These are phyloP conservation scores for Leersia perrieri DNA, from an alignment of 176 grass and related monocot genomes.

Conservation along the genomic window DNA sequence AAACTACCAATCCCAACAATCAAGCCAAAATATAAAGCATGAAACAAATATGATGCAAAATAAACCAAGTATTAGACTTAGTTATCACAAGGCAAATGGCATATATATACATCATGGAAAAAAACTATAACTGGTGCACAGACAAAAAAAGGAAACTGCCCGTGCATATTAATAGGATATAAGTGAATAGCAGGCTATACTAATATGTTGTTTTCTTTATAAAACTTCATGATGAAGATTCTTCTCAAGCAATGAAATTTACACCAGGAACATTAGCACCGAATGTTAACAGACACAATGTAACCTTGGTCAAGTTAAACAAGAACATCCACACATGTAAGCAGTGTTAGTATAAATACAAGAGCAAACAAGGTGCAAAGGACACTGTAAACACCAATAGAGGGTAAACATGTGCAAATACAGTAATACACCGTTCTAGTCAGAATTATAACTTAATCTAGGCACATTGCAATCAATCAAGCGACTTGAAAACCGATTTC, in stretches of 20 bases:
- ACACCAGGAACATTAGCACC: not conserved
- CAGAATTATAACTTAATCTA: not conserved
- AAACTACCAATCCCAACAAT: not conserved
- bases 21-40: not conserved
- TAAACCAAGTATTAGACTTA: not conserved
- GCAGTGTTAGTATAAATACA: not conserved
- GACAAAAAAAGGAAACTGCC: not conserved
- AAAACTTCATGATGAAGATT: not conserved
- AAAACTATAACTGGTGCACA: not conserved
- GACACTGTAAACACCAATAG: not conserved
- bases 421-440: not conserved
- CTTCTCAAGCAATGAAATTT: not conserved
- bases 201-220: not conserved
- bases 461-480: not conserved
- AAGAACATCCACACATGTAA: not conserved
- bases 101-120: not conserved
- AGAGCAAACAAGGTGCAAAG: too few relatives aligned
- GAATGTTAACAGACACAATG: not conserved
- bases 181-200: not conserved
- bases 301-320: not conserved
- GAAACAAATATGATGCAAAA: not conserved
- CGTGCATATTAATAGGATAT: not conserved
- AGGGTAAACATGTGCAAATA: not conserved
- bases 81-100: not conserved
- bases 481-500: not conserved